Evolutionary conservation across 192 early-diverging fungal genomes (phyloP), one percentile per base, ranked within the genome.

Genomic region (Umbelopsis sp.): DNA sequence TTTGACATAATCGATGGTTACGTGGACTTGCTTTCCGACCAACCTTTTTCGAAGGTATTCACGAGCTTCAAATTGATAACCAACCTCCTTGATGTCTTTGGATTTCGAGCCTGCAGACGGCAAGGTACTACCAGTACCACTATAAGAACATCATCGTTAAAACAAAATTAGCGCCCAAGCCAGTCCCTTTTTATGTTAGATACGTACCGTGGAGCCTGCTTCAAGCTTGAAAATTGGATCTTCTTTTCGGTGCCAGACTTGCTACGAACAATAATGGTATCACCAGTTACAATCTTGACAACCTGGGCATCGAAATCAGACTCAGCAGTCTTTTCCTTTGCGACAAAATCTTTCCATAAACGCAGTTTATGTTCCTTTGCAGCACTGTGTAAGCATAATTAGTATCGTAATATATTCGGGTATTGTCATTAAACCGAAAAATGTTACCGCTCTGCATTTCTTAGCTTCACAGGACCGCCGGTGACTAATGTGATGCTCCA

Each of bases 41-140:
- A 94, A 82, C 52, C 90, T 85, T 70, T 92, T 91, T 36, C 97
- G 90, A 49, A 99, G 84, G 67, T 89, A 88, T 77, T 99, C 97
- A 73, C 89, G 90, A 20, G 96, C 95, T 67, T 97, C 92, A 75
- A 90, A 89, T 41, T 93, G 86, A 77, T 95, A 97, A 9, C 90
- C 91, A 11, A 89, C 88, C 69, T 93, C 88, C 66, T 89, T 88
- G 17, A 89, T 77, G 68, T 93, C 92, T 29, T 91, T 89, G 45
- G 82, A 76, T 71, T 91, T 92, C 10, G 93, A 89, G 68, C 68
- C 44, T 44, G 67, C 36, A 36, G 50, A 25, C 16, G 74, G 70
- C 25, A 67, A 54, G 2, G 70, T 45, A 21, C 67, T 76, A 45
- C 65, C 79, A 21, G 74, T 22, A 22, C 68, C 70, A 52, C 54